phyloP scores from a whole-genome alignment of 495 filamentous ascomycete species.

The Aspergillus haitiensis region DNA sequence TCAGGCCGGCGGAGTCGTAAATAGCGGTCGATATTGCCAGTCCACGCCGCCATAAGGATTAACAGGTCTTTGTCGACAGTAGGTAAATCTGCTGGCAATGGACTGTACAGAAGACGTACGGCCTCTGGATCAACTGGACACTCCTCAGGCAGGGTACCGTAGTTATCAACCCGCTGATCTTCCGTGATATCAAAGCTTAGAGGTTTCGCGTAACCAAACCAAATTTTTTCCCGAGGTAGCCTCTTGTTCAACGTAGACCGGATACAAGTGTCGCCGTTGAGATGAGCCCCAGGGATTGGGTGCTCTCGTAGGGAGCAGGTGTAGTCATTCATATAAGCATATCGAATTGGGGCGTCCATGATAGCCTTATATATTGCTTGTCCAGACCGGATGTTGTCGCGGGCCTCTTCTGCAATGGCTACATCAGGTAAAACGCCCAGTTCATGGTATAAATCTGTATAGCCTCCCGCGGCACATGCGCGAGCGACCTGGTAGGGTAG shows the following conservation, averaged over 20 bases:
- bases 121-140: not conserved
- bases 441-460: conserved; percentile 30
- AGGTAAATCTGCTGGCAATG: conserved; percentile 27
- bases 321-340: conserved; percentile 34
- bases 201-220: too few species aligned
- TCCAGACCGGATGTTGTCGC: conserved; percentile 22
- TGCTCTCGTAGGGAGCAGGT: conserved; percentile 23
- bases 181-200: not conserved
- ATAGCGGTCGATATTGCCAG: conserved; percentile 30
- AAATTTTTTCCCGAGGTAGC: not conserved
- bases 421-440: conserved; percentile 33
- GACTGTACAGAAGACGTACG: conserved; percentile 7
- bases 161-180: not conserved
- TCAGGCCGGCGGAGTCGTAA: conserved; percentile 18
- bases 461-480: conserved; percentile 35
- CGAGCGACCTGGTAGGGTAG: conserved; percentile 32
- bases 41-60: conserved; percentile 28
- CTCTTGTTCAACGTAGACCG: conserved; percentile 7
- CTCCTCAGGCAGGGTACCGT: not conserved
- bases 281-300: conserved; percentile 12
- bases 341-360: conserved; percentile 24
- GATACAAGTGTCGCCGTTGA: conserved; percentile 33
- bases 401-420: conserved; percentile 33
- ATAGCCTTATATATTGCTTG: conserved; percentile 28
- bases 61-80: conserved; percentile 27